Evolutionary conservation across 2,329 filamentous ascomycete genomes (phyloP), one percentile per base, ranked within the genome.

Genomic region (Scytalidium sp.): DNA sequence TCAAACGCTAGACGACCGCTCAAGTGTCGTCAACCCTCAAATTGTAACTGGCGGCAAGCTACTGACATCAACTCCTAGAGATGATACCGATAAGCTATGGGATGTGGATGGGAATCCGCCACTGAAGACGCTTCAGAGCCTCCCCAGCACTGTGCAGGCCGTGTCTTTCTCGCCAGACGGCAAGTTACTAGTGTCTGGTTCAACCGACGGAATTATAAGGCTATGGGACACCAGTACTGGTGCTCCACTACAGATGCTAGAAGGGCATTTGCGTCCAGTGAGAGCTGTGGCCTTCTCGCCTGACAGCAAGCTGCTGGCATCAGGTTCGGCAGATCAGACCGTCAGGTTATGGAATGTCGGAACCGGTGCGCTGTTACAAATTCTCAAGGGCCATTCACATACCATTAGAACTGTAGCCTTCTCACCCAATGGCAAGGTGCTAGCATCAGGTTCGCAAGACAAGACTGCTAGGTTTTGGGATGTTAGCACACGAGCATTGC

Each of bases 211-310:
- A 15, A 19, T 9, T 5, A 43, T 49, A 17, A 49, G 42, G 8
- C 3, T 48, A 3, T 48, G 40, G 36, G 46, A 48, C 13, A 13
- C 46, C 3, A 41, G 10, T 19, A 47, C 19, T 3, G 45, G 45
- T 5, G 3, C 45, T 5, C 3, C 6, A 3, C 46, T 10, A 20
- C 46, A 47, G 46, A 49, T 42, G 6, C 47, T 49, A 41, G 21
- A 45, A 19, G 47, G 9, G 3, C 47, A 29, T 19, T 4, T 3
- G 20, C 3, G 22, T 9, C 19, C 3, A 39, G 46, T 47, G 7
- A 23, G 4, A 5, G 27, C 41, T 3, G 47, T 54, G 15, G 27
- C 47, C 21, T 55, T 56, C 44, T 56, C 54, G 22, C 52, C 41
- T 19, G 41, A 49, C 42, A 3, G 3, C 3, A 49, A 49, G 27